Evolutionary conservation across 257 asterid species (phyloP).

Genomic region (Sherardia arvensis): DNA sequence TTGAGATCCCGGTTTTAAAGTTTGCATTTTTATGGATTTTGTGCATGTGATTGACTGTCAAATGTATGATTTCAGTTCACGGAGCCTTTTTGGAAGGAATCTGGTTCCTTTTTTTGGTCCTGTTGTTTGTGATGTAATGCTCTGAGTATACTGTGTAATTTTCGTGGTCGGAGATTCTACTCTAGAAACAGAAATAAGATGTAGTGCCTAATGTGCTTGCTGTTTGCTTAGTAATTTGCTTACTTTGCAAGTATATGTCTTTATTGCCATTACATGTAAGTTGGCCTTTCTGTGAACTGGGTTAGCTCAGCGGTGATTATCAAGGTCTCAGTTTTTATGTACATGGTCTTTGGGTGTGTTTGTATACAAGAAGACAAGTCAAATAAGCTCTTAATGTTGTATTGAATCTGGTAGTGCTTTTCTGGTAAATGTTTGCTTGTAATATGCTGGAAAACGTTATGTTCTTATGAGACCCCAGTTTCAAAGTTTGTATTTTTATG

Average conservation of each 20-base stretch:
- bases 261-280: background rate
- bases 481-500: constrained; percentile 1
- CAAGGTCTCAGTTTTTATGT: background rate
- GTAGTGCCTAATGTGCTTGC: too few species aligned
- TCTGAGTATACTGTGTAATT: background rate
- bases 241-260: background rate
- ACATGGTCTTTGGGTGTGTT: background rate
- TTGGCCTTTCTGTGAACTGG: background rate
- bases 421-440: too few species aligned
- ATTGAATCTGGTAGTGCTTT: too few species aligned
- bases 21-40: constrained; percentile 3
- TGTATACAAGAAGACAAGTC: background rate
- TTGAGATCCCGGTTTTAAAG: background rate
- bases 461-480: background rate
- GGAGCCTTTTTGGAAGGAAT: background rate
- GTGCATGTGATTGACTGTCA: background rate
- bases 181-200: background rate
- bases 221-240: too few species aligned
- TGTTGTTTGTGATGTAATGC: background rate
- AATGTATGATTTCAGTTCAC: background rate
- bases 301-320: background rate
- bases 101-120: too few species aligned
- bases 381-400: background rate
- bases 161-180: background rate
- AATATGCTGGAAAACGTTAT: background rate